A percentile compares a stretch with the other conserved stretches of the same genome.
Conservation (phyloP, 768 basidiomycete species). For the Coprinellus micaceus region DNA sequence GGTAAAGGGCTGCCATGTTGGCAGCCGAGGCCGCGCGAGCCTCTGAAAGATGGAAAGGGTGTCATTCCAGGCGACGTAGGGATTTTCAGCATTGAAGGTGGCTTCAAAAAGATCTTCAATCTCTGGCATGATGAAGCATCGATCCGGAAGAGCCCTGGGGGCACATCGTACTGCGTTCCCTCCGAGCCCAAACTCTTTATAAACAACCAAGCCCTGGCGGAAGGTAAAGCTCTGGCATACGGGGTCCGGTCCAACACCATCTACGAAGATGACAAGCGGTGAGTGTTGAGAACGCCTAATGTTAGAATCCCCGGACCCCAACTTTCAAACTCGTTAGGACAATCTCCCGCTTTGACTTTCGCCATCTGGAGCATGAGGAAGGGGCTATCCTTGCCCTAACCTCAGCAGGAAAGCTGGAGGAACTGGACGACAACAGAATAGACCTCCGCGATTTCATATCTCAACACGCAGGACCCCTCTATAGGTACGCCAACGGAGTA, state of each 20-base stretch:
- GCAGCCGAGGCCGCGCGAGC: background rate
- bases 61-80: background rate
- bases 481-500: background rate
- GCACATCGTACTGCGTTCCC: background rate
- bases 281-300: background rate
- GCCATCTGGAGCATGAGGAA: background rate
- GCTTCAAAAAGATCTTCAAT: background rate
- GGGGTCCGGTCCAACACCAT: background rate
- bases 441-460: background rate
- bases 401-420: background rate
- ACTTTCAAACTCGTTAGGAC: background rate
- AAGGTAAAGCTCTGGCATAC: background rate
- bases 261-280: background rate
- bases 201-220: background rate
- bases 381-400: background rate
- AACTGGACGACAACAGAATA: background rate
- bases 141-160: background rate
- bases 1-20: background rate
- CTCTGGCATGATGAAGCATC: background rate
- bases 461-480: background rate
- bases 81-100: background rate
- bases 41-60: background rate
- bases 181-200: background rate
- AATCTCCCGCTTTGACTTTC: background rate
- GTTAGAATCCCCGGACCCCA: background rate